Evolutionary conservation across 164 flowering plant species (phyloP).

Genomic region (Echeveria elegans): DNA sequence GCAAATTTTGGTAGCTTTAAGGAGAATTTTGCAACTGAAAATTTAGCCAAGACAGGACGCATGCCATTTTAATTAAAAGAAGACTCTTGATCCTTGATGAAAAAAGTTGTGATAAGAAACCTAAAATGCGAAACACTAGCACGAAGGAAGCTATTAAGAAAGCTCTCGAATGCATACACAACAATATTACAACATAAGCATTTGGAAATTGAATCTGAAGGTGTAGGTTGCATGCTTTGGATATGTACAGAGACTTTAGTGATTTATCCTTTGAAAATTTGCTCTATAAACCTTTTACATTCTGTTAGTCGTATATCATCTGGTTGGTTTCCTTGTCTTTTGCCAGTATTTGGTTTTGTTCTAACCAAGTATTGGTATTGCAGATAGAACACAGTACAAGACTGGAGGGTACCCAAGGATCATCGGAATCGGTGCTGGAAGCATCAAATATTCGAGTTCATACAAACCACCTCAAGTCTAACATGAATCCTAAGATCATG

Average conservation of each 20-base stretch:
- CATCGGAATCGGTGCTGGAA: conserved; percentile 20
- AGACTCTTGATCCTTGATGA: neutral
- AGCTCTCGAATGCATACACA: too few relatives aligned
- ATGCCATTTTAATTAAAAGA: neutral
- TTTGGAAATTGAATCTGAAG: neutral
- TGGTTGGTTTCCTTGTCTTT: neutral
- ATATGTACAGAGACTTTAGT: neutral
- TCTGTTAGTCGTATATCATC: neutral
- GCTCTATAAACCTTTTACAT: neutral
- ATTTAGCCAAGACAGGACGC: too few relatives aligned
- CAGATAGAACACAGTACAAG: conserved; percentile 22
- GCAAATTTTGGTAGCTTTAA: too few relatives aligned
- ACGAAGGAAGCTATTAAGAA: too few relatives aligned
- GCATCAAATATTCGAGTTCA: conserved; percentile 25
- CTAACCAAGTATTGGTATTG: neutral
- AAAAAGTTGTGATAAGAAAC: neutral
- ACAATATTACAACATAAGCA: too few relatives aligned
- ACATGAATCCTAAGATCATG: neutral
- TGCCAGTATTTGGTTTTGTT: neutral
- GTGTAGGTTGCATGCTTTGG: neutral
- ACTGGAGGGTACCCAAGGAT: conserved; percentile 26
- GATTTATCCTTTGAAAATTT: neutral
- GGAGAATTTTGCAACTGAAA: too few relatives aligned
- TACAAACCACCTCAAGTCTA: conserved; percentile 18
- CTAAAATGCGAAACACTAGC: too few relatives aligned